Base-by-base conservation (phyloP, 2,329 filamentous ascomycete species). In the Penicillium sp. region DNA sequence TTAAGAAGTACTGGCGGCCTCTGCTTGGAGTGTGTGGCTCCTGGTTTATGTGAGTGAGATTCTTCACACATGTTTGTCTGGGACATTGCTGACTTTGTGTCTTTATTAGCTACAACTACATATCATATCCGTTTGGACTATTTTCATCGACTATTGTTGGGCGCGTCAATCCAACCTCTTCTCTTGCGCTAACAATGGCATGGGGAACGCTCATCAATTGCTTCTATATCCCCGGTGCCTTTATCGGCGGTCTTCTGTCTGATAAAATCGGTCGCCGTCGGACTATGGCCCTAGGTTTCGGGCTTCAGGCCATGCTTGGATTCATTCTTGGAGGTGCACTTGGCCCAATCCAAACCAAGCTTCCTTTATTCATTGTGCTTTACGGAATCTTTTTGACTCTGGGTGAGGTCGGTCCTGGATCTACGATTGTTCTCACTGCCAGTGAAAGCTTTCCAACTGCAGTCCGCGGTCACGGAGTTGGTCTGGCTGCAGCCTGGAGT, bases 111-210 rank as follows among this genome's bases (percentile, higher is more conserved):
- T 79, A 84, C 64, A 80, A 85, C 61, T 84, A 78, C 63, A 78
- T 84, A 43, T 77, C 79, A 0, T 80, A 81, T 54, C 81, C 81
- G 0, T 83, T 83, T 56, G 80, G 80, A 2, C 76, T 84, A 16
- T 83, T 83, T 64, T 78, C 76, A 56, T 79, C 79, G 0, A 81
- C 80, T 11, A 83, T 83, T 53, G 76, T 82, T 45, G 68, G 68
- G 3, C 69, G 72, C n/a, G 68, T 77, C 27, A 77, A 79, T 39
- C 64, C 75, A 0, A 69, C 69, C 31, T 71, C 77, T 13, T 77
- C 72, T 5, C 63, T 80, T 1, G 59, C 67, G 5, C 58, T 67
- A 13, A 70, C 68, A 70, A 69, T 81, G 22, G 77, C 77, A 7
- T 78, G 74, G 71, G 78, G 79, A 5, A 72, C 75, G 0, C 68